Evolutionary conservation across 306 rosid species (phyloP), one percentile per base, ranked within the genome.

Genomic region (Echinosophora koreensis): DNA sequence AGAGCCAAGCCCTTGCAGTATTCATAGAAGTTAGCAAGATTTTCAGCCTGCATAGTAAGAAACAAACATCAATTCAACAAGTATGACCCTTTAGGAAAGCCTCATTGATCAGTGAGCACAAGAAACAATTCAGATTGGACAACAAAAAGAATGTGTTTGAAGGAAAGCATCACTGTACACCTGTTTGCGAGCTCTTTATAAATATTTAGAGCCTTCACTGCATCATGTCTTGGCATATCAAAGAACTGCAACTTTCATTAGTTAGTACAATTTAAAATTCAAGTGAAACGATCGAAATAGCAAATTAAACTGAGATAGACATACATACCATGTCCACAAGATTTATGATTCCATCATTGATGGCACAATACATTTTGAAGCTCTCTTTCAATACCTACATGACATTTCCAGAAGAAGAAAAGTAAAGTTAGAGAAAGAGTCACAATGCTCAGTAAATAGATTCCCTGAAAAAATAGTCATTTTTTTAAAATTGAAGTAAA

Each of bases 271-370:
- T 18, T 69, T 14, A 41, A 74, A 39, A 11, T 37, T 75, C 54
- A 78, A 63, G 49, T 17, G 56, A 27, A 70, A 22, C 62, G 49
- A 46, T 71, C n/a, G 66, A 81, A 84, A 71, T 35, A 35, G 75
- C 10, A 6, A 37, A 17, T 41, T 39, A 75, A 71, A 51, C 35
- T 42, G 55, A 82, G 55, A 76, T 56, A 66, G 81, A 63, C 72
- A 86, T 86, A 95, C 99, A 86, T 86, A 95, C 99, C 99, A 82
- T 79, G 57, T 92, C 98, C 84, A 90, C 95, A n/a, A 94, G 98
- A 82, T 90, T 94, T 83, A 94, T 92, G 72, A 95, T 92, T 82
- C 99, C 99, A 59, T 96, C 99, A 75, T 92, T 91, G 87, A 96
- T 82, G 32, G 97, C 91, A 79, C 97, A 88, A 59, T 91, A 96